phyloP scores from a whole-genome alignment of 805 yeast genomes.

The Candida hispaniensis region DNA sequence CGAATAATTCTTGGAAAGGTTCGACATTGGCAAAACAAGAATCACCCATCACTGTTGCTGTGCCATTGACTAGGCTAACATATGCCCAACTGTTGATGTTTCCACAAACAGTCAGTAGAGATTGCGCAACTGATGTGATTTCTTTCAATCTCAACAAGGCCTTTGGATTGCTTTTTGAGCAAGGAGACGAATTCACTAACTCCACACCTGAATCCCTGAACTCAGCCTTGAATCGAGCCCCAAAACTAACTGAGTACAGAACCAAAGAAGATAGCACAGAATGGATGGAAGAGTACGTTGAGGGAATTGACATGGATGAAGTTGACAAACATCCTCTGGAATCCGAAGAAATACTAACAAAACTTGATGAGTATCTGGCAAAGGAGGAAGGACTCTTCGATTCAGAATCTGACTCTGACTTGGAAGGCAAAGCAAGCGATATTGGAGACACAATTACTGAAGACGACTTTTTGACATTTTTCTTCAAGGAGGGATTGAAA shows the following conservation, averaged over 20 bases:
- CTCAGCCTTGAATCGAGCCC: no score
- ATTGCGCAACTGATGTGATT: neutral
- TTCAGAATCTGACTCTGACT: slow-evolving; percentile 21
- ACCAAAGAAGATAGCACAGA: slow-evolving; percentile 1
- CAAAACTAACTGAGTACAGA: no score
- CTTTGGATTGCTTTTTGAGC: slow-evolving; percentile 5
- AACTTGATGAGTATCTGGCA: slow-evolving; percentile 20
- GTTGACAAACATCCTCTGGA: slow-evolving; percentile 15
- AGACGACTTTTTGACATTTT: slow-evolving; percentile 61
- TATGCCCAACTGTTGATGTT: slow-evolving; percentile 10
- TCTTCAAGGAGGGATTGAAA: slow-evolving; percentile 44
- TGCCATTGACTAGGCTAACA: slow-evolving; percentile 3
- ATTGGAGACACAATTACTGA: slow-evolving; percentile 39
- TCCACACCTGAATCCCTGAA: no score
- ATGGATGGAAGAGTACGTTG: slow-evolving; percentile 13
- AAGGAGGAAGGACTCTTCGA: slow-evolving; percentile 19
- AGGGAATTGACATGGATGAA: slow-evolving; percentile 13
- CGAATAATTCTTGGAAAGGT: no score
- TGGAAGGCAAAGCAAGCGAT: slow-evolving; percentile 21
- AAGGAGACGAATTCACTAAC: slow-evolving; percentile 9
- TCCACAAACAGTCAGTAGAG: neutral
- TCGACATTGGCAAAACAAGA: slow-evolving; percentile 19
- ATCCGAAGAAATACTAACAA: slow-evolving; percentile 20
- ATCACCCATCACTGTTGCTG: slow-evolving; percentile 19
- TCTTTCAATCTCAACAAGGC: slow-evolving; percentile 2